Base-by-base conservation (phyloP, 2,329 filamentous ascomycete genomes). In the Cytospora leucostoma region DNA sequence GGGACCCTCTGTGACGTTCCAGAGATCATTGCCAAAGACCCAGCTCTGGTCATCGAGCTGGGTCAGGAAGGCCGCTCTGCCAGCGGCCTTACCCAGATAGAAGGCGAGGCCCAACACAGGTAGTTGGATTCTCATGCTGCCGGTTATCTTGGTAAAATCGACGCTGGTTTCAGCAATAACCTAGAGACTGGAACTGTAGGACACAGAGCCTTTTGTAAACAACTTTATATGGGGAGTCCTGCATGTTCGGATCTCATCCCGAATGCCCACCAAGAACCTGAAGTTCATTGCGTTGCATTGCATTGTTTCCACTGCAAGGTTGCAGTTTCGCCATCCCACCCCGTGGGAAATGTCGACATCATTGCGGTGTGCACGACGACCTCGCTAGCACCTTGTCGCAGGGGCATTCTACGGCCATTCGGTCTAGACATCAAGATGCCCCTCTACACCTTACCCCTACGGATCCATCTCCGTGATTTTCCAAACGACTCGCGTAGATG, bases 21-120 rank as follows among this genome's bases (percentile, higher is more conserved):
- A 71, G 4, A 70, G 73, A 56, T 74, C 65, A 47, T 74, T 74
- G 37, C 73, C 72, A 56, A 74, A 72, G 33, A 74, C 61, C 72
- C 71, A 74, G 10, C 68, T 73, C 62, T 70, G 63, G 19, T 59
- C 68, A 60, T 70, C 63, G 15, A 73, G 62, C 55, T 73, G 67
- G 17, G 55, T 67, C 33, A 74, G 59, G 56, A 74, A 74, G 19
- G 72, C 71, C 0, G 61, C 64, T 17, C 38, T 51, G 47, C 52
- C 55, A 8, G 54, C 47, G 33, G 21, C 57, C 33, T 37, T 1
- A 13, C 37, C 52, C 17, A 63, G 32, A 11, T 54, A 34, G 19
- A 61, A 19, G 44, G 53, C 37, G 10, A 65, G 2, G 32, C 56
- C 35, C 34, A 34, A 27, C 15, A 61, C 13, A 10, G 27, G 35